Evolutionary conservation across 1,139 yeast genomes (phyloP).

Genomic region (Kurtzmaniella quercitrusa): DNA sequence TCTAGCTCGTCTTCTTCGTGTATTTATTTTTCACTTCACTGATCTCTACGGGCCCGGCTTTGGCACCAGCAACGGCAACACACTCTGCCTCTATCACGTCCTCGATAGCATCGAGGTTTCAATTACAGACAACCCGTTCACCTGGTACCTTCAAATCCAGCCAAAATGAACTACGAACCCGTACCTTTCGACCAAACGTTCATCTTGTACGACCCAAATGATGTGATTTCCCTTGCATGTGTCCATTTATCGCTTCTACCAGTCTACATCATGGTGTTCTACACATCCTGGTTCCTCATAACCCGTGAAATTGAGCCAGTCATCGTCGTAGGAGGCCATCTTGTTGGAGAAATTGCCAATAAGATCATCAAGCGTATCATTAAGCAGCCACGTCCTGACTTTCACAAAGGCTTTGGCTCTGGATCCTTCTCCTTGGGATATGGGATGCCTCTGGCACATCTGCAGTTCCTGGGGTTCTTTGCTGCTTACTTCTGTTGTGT

Average conservation of each 20-base stretch:
- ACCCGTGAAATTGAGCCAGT: conserved; percentile 86
- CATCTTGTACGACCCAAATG: conserved; percentile 71
- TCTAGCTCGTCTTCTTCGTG: too few species aligned
- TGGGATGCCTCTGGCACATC: conserved; percentile 98
- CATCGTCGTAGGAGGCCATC: conserved; percentile 81
- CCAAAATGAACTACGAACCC: conserved; percentile 20
- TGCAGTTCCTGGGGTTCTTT: conserved; percentile 91
- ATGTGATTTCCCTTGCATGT: conserved; percentile 51
- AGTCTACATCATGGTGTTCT: conserved; percentile 70
- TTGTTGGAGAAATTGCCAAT: conserved; percentile 70
- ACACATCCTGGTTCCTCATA: conserved; percentile 77
- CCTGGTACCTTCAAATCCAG: too few species aligned
- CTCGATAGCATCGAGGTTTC: too few species aligned
- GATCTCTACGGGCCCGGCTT: too few species aligned
- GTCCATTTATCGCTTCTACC: conserved; percentile 85
- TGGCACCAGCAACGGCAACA: too few species aligned
- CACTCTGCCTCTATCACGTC: too few species aligned
- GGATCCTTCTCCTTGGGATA: conserved; percentile 55
- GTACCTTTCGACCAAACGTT: conserved; percentile 69
- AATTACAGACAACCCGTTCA: too few species aligned
- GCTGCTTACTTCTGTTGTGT: conserved; percentile 57
- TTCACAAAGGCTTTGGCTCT: conserved; percentile 47
- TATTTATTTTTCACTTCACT: too few species aligned
- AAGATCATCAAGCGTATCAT: conserved; percentile 60
- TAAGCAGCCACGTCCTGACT: conserved; percentile 73